Evolutionary conservation across 2,329 filamentous ascomycete species (phyloP).

Genomic region (Stemphylium lycopersici): DNA sequence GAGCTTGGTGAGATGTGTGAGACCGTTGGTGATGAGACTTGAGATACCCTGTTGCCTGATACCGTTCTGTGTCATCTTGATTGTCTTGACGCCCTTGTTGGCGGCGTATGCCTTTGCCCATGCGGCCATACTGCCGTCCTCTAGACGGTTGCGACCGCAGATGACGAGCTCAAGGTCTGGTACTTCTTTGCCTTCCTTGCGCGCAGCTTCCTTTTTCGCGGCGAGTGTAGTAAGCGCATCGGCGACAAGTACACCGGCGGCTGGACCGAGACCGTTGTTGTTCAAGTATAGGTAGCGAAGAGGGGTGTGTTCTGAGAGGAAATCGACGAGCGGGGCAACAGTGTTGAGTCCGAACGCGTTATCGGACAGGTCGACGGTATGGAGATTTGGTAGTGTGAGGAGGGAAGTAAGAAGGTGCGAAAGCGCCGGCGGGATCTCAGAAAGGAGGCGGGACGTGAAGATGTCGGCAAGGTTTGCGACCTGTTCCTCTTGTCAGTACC

Average conservation of each 20-base stretch:
- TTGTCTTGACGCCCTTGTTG: constrained; percentile 77
- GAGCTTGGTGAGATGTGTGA: constrained; percentile 72
- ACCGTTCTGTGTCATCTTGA: constrained; percentile 99
- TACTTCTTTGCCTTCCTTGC: constrained; percentile 72
- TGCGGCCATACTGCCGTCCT: constrained; percentile 94
- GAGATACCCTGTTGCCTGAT: constrained; percentile 93
- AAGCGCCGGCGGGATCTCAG: constrained; percentile 90
- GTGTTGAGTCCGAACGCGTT: constrained; percentile 98
- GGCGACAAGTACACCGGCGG: constrained; percentile 86
- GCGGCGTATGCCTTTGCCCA: constrained; percentile 89
- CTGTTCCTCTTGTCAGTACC: constrained; percentile 48
- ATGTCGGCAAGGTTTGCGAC: constrained; percentile 93
- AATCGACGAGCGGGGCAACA: constrained; percentile 88
- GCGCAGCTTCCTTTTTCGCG: constrained; percentile 79
- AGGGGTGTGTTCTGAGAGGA: constrained; percentile 85
- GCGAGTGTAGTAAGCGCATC: constrained; percentile 85
- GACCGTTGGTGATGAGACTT: constrained; percentile 76
- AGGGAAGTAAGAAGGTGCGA: constrained; percentile 84
- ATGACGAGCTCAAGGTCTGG: constrained; percentile 94
- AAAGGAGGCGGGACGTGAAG: constrained; percentile 91
- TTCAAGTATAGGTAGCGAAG: constrained; percentile 95
- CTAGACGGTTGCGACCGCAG: constrained; percentile 92
- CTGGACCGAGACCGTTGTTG: constrained; percentile 95
- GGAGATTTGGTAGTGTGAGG: constrained; percentile 82
- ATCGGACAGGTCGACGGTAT: constrained; percentile 94